Evolutionary conservation across 2,329 filamentous ascomycete species (phyloP), one percentile per base, ranked within the genome.

Genomic region (Didymella arachidicola): DNA sequence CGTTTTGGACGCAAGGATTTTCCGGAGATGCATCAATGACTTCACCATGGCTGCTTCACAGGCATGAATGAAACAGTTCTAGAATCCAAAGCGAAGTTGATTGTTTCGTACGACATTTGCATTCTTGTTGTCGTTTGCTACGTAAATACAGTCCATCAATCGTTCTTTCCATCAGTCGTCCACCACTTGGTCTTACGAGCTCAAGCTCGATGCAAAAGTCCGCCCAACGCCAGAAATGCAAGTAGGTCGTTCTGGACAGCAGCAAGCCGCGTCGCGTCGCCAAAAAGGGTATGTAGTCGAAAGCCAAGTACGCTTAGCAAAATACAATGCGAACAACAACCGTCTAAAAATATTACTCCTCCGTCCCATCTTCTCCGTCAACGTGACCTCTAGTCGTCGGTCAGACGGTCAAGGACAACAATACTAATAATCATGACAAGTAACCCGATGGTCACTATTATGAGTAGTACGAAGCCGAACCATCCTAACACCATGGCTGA

Each of bases 381-480:
- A 12, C 32, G 14, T 47, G 27, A 29, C 50, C 38, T 46, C 45
- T 53, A 52, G 57, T 75, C 69, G 64, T 82, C 81, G 58, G 81
- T 82, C 71, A 83, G 75, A 59, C 90, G 84, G 68, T 87, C 84
- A 65, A 97, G 80, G 56, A 97, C 84, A 67, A 89, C 86, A 74
- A 97, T 95, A 80, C 93, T 97, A 77, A 98, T 81, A 71, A 97
- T 97, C 93, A 98, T 98, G 72, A 97, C 90, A 62, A 99, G 82
- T 78, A 98, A 79, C 55, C 94, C 95, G 72, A 98, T 95, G 47
- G 94, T 98, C 52, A 98, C 94, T 62, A 98, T 89, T 70, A 99
- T 96, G 65, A 99, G 84, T 52, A 98, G 79, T 22, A 91, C 90
- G 73, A 99, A 98, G 41, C 92, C 91, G 79, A 99, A 98, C 95